A percentile compares a stretch with the other conserved stretches of the same genome.
Evolutionary conservation across 2,329 filamentous ascomycete species (phyloP).

Genomic region (Pleomassaria siparia): DNA sequence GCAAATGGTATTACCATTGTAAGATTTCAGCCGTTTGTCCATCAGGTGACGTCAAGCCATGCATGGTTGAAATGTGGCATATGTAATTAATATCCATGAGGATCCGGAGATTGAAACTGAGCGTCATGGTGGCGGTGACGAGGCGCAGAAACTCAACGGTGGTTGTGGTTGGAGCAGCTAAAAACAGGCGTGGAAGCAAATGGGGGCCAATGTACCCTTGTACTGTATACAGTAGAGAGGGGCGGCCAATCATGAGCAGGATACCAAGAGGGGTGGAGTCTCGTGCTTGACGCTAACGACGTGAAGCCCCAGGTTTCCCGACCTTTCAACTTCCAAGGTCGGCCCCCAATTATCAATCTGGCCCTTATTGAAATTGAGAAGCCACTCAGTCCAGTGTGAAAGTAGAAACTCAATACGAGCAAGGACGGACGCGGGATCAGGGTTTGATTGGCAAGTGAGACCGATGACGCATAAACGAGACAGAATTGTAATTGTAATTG

Average conservation of each 20-base stretch:
- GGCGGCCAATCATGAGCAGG: not conserved
- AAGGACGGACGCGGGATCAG: no score
- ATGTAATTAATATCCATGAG: not conserved
- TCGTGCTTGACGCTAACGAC: constrained; percentile 1
- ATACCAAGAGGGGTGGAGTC: not conserved
- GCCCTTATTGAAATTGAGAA: not conserved
- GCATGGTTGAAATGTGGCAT: no score
- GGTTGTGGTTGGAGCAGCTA: not conserved
- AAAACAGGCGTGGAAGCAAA: not conserved
- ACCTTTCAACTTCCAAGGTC: not conserved
- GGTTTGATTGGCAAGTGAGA: no score
- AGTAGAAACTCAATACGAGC: not conserved
- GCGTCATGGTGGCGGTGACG: not conserved
- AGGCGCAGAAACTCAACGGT: not conserved
- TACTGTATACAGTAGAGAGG: no score
- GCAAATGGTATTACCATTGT: not conserved
- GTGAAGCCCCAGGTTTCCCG: not conserved
- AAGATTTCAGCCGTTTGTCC: not conserved
- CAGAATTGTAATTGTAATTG: not conserved
- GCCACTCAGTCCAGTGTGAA: not conserved
- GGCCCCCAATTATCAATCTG: not conserved
- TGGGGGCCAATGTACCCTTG: not conserved
- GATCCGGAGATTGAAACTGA: not conserved
- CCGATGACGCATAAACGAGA: not conserved
- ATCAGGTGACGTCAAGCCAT: not conserved